These are phyloP conservation scores for Melanogaster broomeanus DNA, from an alignment of 768 basidiomycete genomes.

Conservation along the genomic window DNA sequence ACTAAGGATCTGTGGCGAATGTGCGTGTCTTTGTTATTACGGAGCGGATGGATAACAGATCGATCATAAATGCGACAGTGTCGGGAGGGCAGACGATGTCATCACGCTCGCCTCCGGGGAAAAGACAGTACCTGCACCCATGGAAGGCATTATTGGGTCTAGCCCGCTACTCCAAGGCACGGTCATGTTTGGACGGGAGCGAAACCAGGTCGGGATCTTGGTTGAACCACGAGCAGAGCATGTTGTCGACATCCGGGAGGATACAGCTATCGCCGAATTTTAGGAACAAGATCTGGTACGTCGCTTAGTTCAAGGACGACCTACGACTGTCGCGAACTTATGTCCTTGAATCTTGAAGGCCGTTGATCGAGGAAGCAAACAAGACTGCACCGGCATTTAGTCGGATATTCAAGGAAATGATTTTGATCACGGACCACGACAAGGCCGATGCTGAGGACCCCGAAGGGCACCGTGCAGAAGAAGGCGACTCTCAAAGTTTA, in stretches of 20 bases:
- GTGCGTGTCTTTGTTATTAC: not conserved
- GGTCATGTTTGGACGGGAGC: conserved; percentile 35
- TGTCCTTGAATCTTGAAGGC: conserved; percentile 20
- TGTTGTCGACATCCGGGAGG: conserved; percentile 14
- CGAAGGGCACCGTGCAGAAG: conserved; percentile 25
- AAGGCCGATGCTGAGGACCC: conserved; percentile 44
- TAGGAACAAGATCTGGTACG: conserved; percentile 25
- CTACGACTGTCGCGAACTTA: not conserved
- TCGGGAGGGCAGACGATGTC: conserved; percentile 39
- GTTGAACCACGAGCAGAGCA: conserved; percentile 25
- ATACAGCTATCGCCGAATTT: conserved; percentile 10
- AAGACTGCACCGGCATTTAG: conserved; percentile 37
- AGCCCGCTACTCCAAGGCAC: conserved; percentile 21
- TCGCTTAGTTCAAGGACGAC: not conserved
- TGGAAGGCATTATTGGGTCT: conserved; percentile 23
- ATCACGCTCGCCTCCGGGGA: conserved; percentile 34
- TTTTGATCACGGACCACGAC: conserved; percentile 38
- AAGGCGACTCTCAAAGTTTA: conserved; percentile 19
- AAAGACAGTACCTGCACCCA: conserved; percentile 36
- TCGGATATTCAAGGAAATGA: conserved; percentile 52
- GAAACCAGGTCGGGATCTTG: conserved; percentile 30
- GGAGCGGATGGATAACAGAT: too few species aligned
- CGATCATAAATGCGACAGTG: conserved; percentile 25
- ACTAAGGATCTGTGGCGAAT: conserved; percentile 42
- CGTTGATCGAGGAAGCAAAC: conserved; percentile 42